These are phyloP conservation scores for Ustilago loliicola DNA, from an alignment of 1,284 basidiomycete species.

Conservation along the genomic window DNA sequence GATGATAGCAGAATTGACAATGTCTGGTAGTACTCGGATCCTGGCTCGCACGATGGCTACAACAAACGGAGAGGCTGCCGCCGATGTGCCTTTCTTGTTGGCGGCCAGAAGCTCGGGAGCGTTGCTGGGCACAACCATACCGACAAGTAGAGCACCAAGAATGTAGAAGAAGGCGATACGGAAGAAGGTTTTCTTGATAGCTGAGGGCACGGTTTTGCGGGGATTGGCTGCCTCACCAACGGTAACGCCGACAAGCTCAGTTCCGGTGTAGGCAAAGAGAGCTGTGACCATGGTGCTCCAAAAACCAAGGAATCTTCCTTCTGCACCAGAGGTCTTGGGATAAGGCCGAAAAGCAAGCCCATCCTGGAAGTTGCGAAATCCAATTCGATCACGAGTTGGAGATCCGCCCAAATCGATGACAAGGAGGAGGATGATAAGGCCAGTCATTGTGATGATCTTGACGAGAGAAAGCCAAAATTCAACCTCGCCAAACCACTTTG, in stretches of 20 bases:
- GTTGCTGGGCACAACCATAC: conserved; percentile 61
- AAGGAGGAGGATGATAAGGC: conserved; percentile 54
- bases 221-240: conserved; percentile 75
- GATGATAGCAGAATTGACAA: conserved; percentile 73
- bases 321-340: conserved; percentile 41
- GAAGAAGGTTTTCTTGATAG: conserved; percentile 75
- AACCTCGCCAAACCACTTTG: conserved; percentile 77
- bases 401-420: conserved; percentile 68
- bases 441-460: conserved; percentile 53
- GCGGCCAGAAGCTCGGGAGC: conserved; percentile 43
- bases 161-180: conserved; percentile 80
- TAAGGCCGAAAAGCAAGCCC: conserved; percentile 45
- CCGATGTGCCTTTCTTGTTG: conserved; percentile 42
- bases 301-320: conserved; percentile 65
- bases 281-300: conserved; percentile 68
- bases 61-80: conserved; percentile 81
- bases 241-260: conserved; percentile 74
- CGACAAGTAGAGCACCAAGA: conserved; percentile 73
- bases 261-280: conserved; percentile 76
- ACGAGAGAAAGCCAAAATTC: conserved; percentile 50
- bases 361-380: conserved; percentile 76
- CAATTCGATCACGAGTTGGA: conserved; percentile 76
- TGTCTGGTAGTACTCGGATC: conserved; percentile 79
- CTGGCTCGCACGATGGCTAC: conserved; percentile 78
- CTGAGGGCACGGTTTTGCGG: conserved; percentile 76